phyloP scores from a whole-genome alignment of 768 basidiomycete species.

The Kwoniella sp. region DNA sequence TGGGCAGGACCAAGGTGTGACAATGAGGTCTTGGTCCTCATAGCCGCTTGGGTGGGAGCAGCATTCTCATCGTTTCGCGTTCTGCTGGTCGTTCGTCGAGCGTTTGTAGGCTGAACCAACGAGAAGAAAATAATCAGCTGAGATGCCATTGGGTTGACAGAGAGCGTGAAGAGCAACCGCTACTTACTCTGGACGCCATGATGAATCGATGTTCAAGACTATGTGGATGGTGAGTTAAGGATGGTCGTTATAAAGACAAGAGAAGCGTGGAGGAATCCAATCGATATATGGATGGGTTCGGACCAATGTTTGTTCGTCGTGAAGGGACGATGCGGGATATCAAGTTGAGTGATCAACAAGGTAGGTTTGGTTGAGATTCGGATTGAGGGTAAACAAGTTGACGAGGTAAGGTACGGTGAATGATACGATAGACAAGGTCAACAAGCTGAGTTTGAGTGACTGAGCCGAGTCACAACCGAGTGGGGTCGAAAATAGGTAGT shows the following conservation, averaged over 20 bases:
- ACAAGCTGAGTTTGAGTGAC: not conserved
- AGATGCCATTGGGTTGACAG: not conserved
- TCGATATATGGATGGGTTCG: not conserved
- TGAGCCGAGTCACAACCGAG: not conserved
- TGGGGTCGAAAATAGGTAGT: too few species aligned
- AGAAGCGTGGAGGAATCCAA: slow-evolving; percentile 3
- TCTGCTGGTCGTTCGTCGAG: slow-evolving; percentile 38
- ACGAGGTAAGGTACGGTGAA: too few species aligned
- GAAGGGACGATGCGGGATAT: not conserved
- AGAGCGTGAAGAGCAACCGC: not conserved
- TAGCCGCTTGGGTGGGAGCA: slow-evolving; percentile 27
- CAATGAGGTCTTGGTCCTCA: slow-evolving; percentile 45
- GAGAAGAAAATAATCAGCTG: not conserved
- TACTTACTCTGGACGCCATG: slow-evolving; percentile 28
- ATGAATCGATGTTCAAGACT: slow-evolving; percentile 8
- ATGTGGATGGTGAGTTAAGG: slow-evolving; percentile 1
- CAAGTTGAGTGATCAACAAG: slow-evolving; percentile 20
- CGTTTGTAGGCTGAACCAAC: slow-evolving; percentile 23
- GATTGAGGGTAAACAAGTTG: not conserved
- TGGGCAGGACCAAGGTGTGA: slow-evolving; percentile 41
- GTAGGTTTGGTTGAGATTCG: not conserved
- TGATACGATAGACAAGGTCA: too few species aligned
- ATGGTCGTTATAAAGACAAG: not conserved
- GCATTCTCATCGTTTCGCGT: slow-evolving; percentile 54
- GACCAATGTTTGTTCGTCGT: not conserved